Base-by-base conservation (phyloP, 768 basidiomycete genomes). In the Roridomyces roridus region DNA sequence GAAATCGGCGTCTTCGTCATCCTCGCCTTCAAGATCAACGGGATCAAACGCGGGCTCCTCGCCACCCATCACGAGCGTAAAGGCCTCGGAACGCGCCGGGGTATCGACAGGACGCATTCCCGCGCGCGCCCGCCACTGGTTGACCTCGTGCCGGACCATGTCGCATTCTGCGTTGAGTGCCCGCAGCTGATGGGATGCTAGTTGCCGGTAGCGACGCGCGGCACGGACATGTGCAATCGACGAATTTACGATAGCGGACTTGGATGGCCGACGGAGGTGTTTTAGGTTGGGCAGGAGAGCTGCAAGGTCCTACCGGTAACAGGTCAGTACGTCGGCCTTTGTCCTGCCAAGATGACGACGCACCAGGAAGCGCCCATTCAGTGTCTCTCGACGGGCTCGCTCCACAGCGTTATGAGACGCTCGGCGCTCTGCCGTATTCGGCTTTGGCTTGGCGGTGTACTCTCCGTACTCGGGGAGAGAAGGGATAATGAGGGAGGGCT, bases 401-500 rank as follows among this genome's bases (percentile, higher is more conserved):
- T 92, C 90, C 42, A 90, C 86, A 31, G 90, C 89, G 66, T 92
- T 92, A 75, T 92, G 89, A 23, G 85, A 87, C 5, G 87, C 86
- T 41, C 90, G 77, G 72, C 89, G 87, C 72, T 90, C 90, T 37
- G 88, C 89, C 53, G 88, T 91, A 24, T 31, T 63, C 28, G 45
- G 48, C 35, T 45, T 51, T 64, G 79, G 79, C 60, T 77, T 77
- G 18, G 76, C 28, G 0, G 57, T 14, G 26, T 41, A 62, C 23
- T 58, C 61, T 7, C 48, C 25, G 49, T 58, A 63, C 24, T 59
- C 52, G n/a, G 53, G 57, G 40, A 63, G 53, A 9, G 61, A 47
- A 8, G 57, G 61, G 28, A 63, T 31, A 41, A 51, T 44, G 20
- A 62, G 39, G 29, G 51, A 47, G 12, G 50, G n/a, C 8, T 53